phyloP scores from a whole-genome alignment of 2,329 filamentous ascomycete species.

The Penicillium brasilianum region DNA sequence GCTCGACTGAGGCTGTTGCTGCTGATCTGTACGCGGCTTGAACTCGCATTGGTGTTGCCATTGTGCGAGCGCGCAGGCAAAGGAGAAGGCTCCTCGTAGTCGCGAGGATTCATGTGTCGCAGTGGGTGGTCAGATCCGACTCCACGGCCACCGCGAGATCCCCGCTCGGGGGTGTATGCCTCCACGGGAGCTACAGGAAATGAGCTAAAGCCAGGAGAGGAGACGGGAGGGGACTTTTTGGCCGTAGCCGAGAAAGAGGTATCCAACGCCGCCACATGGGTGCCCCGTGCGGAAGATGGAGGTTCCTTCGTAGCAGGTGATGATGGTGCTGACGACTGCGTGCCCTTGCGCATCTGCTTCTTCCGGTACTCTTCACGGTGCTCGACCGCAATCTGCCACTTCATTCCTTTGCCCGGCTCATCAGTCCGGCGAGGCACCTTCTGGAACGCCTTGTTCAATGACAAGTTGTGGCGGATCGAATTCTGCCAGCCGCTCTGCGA shows the following conservation, averaged over 20 bases:
- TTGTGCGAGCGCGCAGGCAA: conserved; percentile 42
- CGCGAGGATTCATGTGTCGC: conserved; percentile 38
- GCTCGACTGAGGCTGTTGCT: conserved; percentile 38
- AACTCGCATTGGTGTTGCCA: conserved; percentile 29
- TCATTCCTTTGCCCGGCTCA: conserved; percentile 98
- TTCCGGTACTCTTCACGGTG: conserved; percentile 85
- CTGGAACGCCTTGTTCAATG: conserved; percentile 90
- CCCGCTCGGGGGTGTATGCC: conserved; percentile 55
- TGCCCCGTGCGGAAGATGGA: conserved; percentile 41
- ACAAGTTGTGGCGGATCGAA: conserved; percentile 95
- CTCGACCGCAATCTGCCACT: conserved; percentile 91
- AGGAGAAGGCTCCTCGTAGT: conserved; percentile 51
- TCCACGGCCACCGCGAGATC: conserved; percentile 44
- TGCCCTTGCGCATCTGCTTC: conserved; percentile 58
- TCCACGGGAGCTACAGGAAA: conserved; percentile 50
- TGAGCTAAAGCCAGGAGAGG: conserved; percentile 48
- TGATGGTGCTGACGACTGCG: conserved; percentile 52
- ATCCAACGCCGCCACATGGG: conserved; percentile 43
- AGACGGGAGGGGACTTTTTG: conserved; percentile 45
- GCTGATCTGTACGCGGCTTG: conserved; percentile 28
- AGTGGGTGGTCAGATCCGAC: conserved; percentile 37
- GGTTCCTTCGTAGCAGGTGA: conserved; percentile 53
- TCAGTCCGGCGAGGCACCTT: conserved; percentile 92
- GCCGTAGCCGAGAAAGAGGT: conserved; percentile 45
- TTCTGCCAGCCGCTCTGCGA: conserved; percentile 95